These are phyloP conservation scores for Ailanthus altissimus DNA, from an alignment of 345 rosid species.

Conservation along the genomic window DNA sequence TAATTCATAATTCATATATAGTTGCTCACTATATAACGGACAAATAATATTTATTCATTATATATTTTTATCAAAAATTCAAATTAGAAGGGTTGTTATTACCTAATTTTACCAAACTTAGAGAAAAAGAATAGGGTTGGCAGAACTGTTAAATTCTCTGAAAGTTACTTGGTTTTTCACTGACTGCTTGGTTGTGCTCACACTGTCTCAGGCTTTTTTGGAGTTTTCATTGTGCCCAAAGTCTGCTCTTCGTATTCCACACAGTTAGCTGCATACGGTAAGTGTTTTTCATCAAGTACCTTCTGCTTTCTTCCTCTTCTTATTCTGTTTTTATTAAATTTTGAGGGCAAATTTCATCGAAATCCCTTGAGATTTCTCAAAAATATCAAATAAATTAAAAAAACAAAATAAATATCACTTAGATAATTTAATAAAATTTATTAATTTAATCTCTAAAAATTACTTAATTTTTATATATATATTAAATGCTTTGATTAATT, in stretches of 20 bases:
- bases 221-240: slow-evolving; percentile 74
- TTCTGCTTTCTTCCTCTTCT: background rate
- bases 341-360: background rate
- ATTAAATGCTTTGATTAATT: too few relatives aligned
- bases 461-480: too few relatives aligned
- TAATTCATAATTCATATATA: too few relatives aligned
- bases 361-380: background rate
- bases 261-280: slow-evolving; percentile 70
- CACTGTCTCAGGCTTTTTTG: slow-evolving; percentile 66
- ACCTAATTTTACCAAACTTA: background rate
- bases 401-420: background rate
- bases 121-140: background rate
- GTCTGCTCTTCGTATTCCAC: slow-evolving; percentile 66
- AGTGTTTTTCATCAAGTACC: background rate
- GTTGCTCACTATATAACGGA: background rate
- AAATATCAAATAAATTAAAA: background rate
- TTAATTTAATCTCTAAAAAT: too few relatives aligned
- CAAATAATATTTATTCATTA: background rate
- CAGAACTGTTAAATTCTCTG: slow-evolving; percentile 15
- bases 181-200: slow-evolving; percentile 11
- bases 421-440: too few relatives aligned
- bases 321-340: background rate
- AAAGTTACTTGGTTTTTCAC: too few relatives aligned
- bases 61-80: background rate
- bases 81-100: too few relatives aligned